Percentiles rank a stretch among this genome's conserved stretches.
phyloP scores from a whole-genome alignment of 805 yeast genomes.

The Lachancea meyersii region DNA sequence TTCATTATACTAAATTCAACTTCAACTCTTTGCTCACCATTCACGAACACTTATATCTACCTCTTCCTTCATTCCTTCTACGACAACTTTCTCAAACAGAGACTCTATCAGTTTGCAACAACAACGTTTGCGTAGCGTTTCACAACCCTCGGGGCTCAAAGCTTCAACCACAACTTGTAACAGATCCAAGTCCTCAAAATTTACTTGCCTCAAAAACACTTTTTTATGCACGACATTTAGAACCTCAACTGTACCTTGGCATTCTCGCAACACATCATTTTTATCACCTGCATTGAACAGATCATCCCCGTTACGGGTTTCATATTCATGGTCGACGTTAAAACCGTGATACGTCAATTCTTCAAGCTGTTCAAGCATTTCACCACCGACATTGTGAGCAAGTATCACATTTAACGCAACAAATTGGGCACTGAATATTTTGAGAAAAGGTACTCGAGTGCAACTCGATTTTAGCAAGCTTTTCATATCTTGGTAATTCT shows the following conservation, averaged over 20 bases:
- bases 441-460: slow-evolving; percentile 7
- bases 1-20: neutral
- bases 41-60: neutral
- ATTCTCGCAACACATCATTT: neutral
- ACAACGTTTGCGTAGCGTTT: neutral
- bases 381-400: slow-evolving; percentile 5
- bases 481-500: slow-evolving; percentile 1
- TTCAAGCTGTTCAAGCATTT: neutral
- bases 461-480: neutral
- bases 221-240: neutral
- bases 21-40: neutral
- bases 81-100: neutral
- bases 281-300: neutral
- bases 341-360: slow-evolving; percentile 10
- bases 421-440: slow-evolving; percentile 13
- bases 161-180: neutral
- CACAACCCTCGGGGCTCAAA: neutral
- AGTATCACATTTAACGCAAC: slow-evolving; percentile 12
- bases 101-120: neutral
- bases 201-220: neutral
- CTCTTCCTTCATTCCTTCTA: neutral
- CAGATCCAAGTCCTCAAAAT: neutral
- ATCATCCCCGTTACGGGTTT: too few species aligned
- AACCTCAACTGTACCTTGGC: neutral
- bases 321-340: slow-evolving; percentile 3